A percentile compares a stretch with the other conserved stretches of the same genome.
These are phyloP conservation scores for Cladosporium oxysporum DNA, from an alignment of 2,329 filamentous ascomycete genomes.

Conservation along the genomic window DNA sequence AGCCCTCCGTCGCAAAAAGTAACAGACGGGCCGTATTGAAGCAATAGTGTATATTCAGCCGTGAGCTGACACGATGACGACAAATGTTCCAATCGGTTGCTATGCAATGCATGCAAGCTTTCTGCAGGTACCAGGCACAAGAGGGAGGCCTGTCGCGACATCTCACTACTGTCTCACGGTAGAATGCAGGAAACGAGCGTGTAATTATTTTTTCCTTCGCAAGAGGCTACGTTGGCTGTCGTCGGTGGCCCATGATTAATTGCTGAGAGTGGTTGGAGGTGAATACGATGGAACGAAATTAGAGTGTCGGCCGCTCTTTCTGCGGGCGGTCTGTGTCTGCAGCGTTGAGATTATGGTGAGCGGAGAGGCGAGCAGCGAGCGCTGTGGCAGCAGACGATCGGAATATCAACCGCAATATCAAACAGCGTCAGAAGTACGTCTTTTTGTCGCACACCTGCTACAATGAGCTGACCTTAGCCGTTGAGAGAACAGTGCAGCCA, in stretches of 20 bases:
- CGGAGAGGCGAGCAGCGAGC: not conserved
- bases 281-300: slow-evolving; percentile 13
- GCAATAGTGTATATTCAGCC: not conserved
- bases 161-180: slow-evolving; percentile 15
- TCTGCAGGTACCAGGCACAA: slow-evolving; percentile 20
- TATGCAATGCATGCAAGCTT: slow-evolving; percentile 14
- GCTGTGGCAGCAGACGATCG: slow-evolving; percentile 11
- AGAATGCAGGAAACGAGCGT: not conserved
- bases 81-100: slow-evolving; percentile 14
- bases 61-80: slow-evolving; percentile 19
- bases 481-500: slow-evolving; percentile 2
- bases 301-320: slow-evolving; percentile 12
- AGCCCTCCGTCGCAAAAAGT: not conserved
- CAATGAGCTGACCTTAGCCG: not conserved
- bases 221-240: not conserved
- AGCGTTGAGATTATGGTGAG: slow-evolving; percentile 16
- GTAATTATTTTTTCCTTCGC: not conserved
- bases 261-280: not conserved
- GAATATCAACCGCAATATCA: not conserved
- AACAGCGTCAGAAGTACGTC: slow-evolving; percentile 5
- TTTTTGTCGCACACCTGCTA: not conserved
- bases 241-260: not conserved
- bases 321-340: slow-evolving; percentile 13
- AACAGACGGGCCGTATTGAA: not conserved
- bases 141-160: not conserved